Base-by-base conservation (phyloP, 2,329 filamentous ascomycete genomes). In the Fusarium metavorans region DNA sequence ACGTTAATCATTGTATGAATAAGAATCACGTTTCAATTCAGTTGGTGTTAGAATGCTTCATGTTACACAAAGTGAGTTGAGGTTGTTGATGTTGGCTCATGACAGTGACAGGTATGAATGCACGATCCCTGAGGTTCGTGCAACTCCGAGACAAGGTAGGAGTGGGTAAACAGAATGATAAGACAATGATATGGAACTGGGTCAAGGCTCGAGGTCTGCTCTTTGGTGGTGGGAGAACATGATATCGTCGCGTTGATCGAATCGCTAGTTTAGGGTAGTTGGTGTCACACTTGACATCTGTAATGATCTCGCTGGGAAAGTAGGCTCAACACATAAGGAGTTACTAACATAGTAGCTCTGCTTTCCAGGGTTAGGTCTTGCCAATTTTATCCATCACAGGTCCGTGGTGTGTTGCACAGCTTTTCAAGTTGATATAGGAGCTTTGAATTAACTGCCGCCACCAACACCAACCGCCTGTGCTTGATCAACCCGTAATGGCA, bases 1-100 rank as follows among this genome's bases (percentile, higher is more conserved):
- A 75, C 73, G 68, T 74, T 78, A 78, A 77, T 78, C 71, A 76
- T 58, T 78, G 76, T 78, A 78, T 67, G 70, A 78, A 74, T 77
- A 76, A 73, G 66, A 73, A 77, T 62, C 62, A 75, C 61, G 63
- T 77, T 75, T 72, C 59, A 58, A 71, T 72, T 50, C 59, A 67
- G 32, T 1, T 23, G 2, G 8, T 56, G 52, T 30, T 1, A 3
- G 8, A 25, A 52, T 30, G 25, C 16, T 52, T 52, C 16, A 30
- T 4, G 27, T 52, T n/a, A 20, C 27, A 32, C 48, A 52, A 52
- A 1, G 16, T 52, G 25, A 52, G 16, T 5, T 48, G 23, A 25
- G 6, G 45, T 30, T 52, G 45, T 30, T 52, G 48, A 14, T 52
- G 48, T 32, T 52, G 25, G 48, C 48, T 32, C 27, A n/a, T 20